Evolutionary conservation across 768 basidiomycete genomes (phyloP), one percentile per base, ranked within the genome.

Genomic region (Boletus reticulatus): DNA sequence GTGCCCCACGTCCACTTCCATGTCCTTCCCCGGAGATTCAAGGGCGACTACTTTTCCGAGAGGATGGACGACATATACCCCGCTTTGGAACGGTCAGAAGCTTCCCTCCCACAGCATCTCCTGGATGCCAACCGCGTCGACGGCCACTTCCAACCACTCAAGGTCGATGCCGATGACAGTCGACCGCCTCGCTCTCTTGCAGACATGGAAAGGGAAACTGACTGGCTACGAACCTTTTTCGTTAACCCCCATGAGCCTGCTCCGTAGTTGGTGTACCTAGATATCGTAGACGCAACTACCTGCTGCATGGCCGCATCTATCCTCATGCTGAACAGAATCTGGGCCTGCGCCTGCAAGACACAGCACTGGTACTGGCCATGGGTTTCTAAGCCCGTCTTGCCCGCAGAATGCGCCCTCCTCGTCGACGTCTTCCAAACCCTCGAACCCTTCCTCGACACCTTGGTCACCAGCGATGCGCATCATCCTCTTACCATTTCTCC

Each of bases 1-100:
- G 61, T 75, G 42, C 67, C 72, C 16, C 97, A 98, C 67, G 92
- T 98, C n/a, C 97, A 99, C 72, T 88, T 97, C 62, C 97, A 99
- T 68, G 73, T 98, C 29, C 73, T 99, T 6, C 97, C 97, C 20
- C 84, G 96, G 3, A 85, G 85, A 65, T 74, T 79, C 32, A 76
- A 75, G 45, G 87, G 86, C 12, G 90, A 92, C 71, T 75, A 72
- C 20, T 92, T 90, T 67, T 76, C 82, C 19, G 74, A 68, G 13
- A 74, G 73, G 51, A 88, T 84, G 62, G 89, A 92, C 68, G 83
- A 82, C n/a, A 71, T 93, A 41, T 92, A 97, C 71, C 89, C 88
- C 4, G 85, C 79, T 2, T 70, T 98, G 14, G 94, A 96, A 68
- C 71, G 71, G 2, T 76, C 81, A 6, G 89, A 92, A 72, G 76